Evolutionary conservation across 73 alveolate species (phyloP), one percentile per base, ranked within the genome.

Genomic region (Paramecium primaurelia): DNA sequence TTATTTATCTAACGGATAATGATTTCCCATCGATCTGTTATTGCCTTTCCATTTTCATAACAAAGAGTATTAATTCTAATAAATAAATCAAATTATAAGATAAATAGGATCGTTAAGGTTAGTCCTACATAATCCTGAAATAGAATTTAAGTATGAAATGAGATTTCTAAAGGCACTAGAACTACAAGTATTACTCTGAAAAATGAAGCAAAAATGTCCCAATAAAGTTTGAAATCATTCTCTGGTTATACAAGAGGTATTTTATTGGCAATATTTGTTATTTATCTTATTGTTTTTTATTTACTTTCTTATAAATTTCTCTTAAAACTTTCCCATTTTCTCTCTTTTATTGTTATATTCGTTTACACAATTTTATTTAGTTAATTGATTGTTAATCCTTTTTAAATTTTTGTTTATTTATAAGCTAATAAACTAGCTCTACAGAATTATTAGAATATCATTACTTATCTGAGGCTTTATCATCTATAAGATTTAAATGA

Each of bases 201-300:
- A 3, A 42, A 12, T 11, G 49, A 18, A 10, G 90, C 90, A 18
- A 42, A n/a, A 11, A 18, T 36, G 18, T 77, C 90, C 90, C 90
- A 77, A 77, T 20, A 20, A 30, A 77, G 18, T 40, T 77, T 77
- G 20, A 22, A 38, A 36, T 18, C 40, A 8, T 26, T 10, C 40
- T 77, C 90, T 22, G 90, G 71, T 20, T 77, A 28, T 14, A 77
- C 18, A 3, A 77, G 16, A 40, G 90, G 90, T 36, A 77, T 71
- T n/a, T 34, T 49, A 49, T 49, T 49, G 7, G 60, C 60, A 0
- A 49, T 49, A 9, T 2, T 16, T 49, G 60, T 49, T 3, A 49
- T 49, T 49, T 12, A 49, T 49, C 25, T 49, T 16, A 49, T 49
- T 11, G 28, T 9, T 12, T 49, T 49, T 49, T 49, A n/a, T 49